Evolutionary conservation across 768 basidiomycete species (phyloP).

Genomic region (Russula compacta): DNA sequence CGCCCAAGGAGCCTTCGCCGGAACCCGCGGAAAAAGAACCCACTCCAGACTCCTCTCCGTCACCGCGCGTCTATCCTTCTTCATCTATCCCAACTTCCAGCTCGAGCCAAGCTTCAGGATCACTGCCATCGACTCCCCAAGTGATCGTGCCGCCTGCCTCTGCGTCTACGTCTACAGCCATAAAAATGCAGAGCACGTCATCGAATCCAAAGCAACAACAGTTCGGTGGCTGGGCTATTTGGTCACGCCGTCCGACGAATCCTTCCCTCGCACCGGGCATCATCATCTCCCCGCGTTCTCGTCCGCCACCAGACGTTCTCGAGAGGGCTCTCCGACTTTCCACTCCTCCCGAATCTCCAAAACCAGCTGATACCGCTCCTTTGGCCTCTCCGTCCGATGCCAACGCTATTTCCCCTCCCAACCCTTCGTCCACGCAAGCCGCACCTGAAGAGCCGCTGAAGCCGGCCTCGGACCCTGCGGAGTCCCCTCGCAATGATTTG

Average conservation of each 20-base stretch:
- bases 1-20: not conserved
- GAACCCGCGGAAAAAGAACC: not conserved
- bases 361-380: conserved; percentile 1
- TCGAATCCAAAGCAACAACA: not conserved
- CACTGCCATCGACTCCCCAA: conserved; percentile 1
- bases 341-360: conserved; percentile 36
- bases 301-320: conserved; percentile 52
- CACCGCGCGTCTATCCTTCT: not conserved
- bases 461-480: conserved; percentile 7
- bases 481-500: conserved; percentile 22
- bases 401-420: not conserved
- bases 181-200: not conserved
- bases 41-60: not conserved
- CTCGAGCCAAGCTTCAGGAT: conserved; percentile 3
- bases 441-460: not conserved
- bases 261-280: conserved; percentile 58
- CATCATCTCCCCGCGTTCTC: conserved; percentile 57
- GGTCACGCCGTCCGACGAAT: conserved; percentile 62
- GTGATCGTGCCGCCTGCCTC: not conserved
- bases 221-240: conserved; percentile 45
- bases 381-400: not conserved
- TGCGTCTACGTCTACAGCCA: not conserved
- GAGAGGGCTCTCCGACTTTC: conserved; percentile 43
- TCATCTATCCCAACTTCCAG: not conserved
- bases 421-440: not conserved